These are phyloP conservation scores for Penicillium canariense DNA, from an alignment of 495 filamentous ascomycete species.

Conservation along the genomic window DNA sequence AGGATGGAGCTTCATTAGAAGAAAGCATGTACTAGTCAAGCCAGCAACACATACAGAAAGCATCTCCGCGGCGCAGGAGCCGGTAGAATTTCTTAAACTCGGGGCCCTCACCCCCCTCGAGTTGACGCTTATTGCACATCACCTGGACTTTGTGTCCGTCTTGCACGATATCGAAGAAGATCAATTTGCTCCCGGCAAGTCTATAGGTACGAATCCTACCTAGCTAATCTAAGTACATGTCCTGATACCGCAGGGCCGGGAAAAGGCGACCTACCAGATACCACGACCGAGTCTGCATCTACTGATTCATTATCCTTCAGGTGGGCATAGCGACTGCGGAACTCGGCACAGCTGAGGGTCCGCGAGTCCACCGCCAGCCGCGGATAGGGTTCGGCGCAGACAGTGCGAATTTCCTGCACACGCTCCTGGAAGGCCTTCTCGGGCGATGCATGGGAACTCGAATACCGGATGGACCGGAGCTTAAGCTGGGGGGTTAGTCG, in stretches of 20 bases:
- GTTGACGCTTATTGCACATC: conserved; percentile 62
- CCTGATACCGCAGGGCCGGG: conserved; percentile 20
- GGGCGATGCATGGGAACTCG: conserved; percentile 36
- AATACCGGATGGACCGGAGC: conserved; percentile 9
- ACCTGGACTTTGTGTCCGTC: conserved; percentile 69
- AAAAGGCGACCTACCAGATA: conserved; percentile 45
- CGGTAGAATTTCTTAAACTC: conserved; percentile 60
- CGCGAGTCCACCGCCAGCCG: conserved; percentile 35
- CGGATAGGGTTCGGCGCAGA: conserved; percentile 51
- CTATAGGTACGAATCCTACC: conserved; percentile 64
- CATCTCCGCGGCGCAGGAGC: conserved; percentile 68
- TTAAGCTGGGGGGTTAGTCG: conserved; percentile 23
- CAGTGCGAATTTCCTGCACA: conserved; percentile 47
- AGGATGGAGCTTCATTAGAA: not conserved
- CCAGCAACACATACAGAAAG: conserved; percentile 59
- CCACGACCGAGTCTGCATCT: conserved; percentile 38
- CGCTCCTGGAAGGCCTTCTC: conserved; percentile 46
- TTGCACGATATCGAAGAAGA: conserved; percentile 77
- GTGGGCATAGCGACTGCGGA: conserved; percentile 36
- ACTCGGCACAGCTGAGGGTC: conserved; percentile 38
- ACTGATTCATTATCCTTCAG: conserved; percentile 46
- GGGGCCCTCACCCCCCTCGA: conserved; percentile 44
- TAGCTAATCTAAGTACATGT: conserved; percentile 52
- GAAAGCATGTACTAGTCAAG: not conserved
- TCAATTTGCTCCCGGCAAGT: conserved; percentile 65